These are phyloP conservation scores for Comarum palustre DNA, from an alignment of 306 rosid species.

Conservation along the genomic window DNA sequence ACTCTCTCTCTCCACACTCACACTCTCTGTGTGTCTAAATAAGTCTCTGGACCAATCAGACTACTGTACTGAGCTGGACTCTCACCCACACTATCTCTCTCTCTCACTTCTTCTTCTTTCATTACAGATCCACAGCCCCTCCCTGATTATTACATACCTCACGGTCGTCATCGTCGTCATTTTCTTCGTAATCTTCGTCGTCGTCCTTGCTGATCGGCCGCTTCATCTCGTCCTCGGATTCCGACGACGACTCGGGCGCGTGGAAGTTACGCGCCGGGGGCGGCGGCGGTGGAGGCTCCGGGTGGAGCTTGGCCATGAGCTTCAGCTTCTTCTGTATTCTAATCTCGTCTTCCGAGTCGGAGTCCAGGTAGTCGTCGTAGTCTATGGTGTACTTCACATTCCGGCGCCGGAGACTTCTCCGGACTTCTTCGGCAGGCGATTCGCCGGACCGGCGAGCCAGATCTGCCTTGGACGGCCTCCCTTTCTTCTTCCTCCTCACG, in stretches of 20 bases:
- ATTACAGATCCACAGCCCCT: conserved; percentile 1
- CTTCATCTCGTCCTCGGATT: conserved; percentile 38
- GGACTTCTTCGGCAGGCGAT: conserved; percentile 51
- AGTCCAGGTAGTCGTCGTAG: conserved; percentile 74
- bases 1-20: background rate
- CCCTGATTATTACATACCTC: conserved; percentile 52
- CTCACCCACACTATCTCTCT: conserved; percentile 13
- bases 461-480: conserved; percentile 94
- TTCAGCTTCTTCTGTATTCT: conserved; percentile 83
- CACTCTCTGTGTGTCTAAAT: background rate
- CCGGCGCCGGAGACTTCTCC: conserved; percentile 87
- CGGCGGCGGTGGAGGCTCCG: conserved; percentile 12
- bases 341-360: conserved; percentile 58
- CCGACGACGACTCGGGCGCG: conserved; percentile 47
- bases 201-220: conserved; percentile 34
- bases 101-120: conserved; percentile 14
- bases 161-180: conserved; percentile 39
- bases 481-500: conserved; percentile 98
- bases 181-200: conserved; percentile 29
- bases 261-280: conserved; percentile 28
- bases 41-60: conserved; percentile 63
- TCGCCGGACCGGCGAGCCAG: conserved; percentile 73
- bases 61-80: conserved; percentile 51
- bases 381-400: conserved; percentile 88
- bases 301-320: conserved; percentile 72